Evolutionary conservation across 1,284 basidiomycete genomes (phyloP).

Genomic region (Erythrobasidium hasegawianum): DNA sequence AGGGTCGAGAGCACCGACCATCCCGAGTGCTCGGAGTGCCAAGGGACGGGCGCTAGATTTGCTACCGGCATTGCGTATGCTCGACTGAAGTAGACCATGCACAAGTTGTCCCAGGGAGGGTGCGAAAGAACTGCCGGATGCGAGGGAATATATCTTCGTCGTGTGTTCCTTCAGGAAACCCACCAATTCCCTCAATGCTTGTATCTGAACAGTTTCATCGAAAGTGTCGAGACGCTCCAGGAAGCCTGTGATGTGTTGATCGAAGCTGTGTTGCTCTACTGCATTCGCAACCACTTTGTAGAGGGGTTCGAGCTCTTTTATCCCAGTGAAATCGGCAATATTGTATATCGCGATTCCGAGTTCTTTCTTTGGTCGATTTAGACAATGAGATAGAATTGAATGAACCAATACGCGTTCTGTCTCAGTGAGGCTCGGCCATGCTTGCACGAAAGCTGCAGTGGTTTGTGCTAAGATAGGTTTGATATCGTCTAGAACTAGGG

Average conservation of each 20-base stretch:
- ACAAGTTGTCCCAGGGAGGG: conserved; percentile 68
- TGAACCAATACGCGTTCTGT: conserved; percentile 59
- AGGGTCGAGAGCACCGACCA: conserved; percentile 93
- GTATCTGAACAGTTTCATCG: conserved; percentile 72
- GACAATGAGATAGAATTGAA: conserved; percentile 65
- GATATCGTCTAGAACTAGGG: conserved; percentile 66
- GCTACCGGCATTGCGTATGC: conserved; percentile 54
- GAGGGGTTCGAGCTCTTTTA: conserved; percentile 63
- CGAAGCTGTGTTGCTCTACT: conserved; percentile 57
- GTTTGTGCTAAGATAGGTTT: conserved; percentile 83
- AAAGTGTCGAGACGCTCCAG: conserved; percentile 73
- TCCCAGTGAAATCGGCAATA: conserved; percentile 68
- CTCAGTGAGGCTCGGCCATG: conserved; percentile 66
- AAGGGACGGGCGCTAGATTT: conserved; percentile 62
- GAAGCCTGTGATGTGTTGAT: conserved; percentile 63
- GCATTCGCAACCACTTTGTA: conserved; percentile 55
- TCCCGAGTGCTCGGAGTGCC: conserved; percentile 85
- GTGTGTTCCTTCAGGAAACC: conserved; percentile 59
- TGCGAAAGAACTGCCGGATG: conserved; percentile 82
- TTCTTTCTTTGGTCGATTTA: conserved; percentile 62
- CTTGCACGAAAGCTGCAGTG: conserved; percentile 74
- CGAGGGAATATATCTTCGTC: conserved; percentile 59
- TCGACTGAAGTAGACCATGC: conserved; percentile 65
- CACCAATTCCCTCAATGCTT: conserved; percentile 72
- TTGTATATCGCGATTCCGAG: conserved; percentile 64